Conservation (phyloP, 495 filamentous ascomycete species). For the Penicillium lagena region DNA sequence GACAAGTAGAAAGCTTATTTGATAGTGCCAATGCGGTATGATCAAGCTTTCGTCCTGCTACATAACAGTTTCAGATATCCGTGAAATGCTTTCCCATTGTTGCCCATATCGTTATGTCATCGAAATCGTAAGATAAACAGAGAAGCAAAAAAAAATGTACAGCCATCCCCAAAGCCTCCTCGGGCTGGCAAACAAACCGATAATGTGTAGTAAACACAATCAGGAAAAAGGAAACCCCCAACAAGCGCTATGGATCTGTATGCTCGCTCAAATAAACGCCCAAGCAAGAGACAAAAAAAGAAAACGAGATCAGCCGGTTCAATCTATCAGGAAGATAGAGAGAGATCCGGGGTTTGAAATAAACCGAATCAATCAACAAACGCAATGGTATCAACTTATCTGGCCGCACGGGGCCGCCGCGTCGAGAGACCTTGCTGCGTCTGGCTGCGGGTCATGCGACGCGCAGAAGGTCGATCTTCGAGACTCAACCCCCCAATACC, state of each 20-base stretch:
- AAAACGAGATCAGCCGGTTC: not conserved
- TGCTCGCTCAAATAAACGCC: not conserved
- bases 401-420: not conserved
- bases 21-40: too few relatives aligned
- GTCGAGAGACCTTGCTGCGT: constrained; percentile 19
- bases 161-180: not conserved
- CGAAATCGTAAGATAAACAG: constrained; percentile 6
- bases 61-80: not conserved
- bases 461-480: constrained; percentile 28
- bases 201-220: not conserved
- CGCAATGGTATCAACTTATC: not conserved
- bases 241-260: not conserved
- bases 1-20: too few relatives aligned
- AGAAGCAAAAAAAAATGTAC: constrained; percentile 6
- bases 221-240: not conserved
- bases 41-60: not conserved
- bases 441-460: constrained; percentile 38
- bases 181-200: not conserved
- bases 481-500: constrained; percentile 36
- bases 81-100: not conserved
- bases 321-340: not conserved
- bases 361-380: constrained; percentile 4
- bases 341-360: not conserved
- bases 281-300: not conserved
- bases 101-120: constrained; percentile 12